phyloP scores from a whole-genome alignment of 495 filamentous ascomycete species.

The Thozetella sp. region DNA sequence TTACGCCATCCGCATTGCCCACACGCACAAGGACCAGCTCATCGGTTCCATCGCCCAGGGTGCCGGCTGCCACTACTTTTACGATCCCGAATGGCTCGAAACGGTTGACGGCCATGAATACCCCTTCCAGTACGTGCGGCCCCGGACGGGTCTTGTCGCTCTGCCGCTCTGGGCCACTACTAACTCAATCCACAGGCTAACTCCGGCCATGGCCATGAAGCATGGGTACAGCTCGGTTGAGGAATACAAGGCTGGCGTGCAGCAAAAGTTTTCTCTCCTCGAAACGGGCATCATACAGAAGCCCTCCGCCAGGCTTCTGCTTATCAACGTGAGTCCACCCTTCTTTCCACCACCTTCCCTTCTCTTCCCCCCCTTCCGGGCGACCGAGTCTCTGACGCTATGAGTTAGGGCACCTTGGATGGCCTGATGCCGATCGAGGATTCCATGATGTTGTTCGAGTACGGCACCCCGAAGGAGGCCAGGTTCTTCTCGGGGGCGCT shows the following conservation, averaged over 20 bases:
- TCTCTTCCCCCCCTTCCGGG: constrained; percentile 3
- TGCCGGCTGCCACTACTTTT: constrained; percentile 72
- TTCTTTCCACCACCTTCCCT: background rate
- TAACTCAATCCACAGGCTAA: constrained; percentile 56
- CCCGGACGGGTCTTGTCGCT: background rate
- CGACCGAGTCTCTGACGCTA: constrained; percentile 12
- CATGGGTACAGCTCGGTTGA: constrained; percentile 65
- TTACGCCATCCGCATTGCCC: constrained; percentile 74
- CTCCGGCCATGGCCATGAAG: constrained; percentile 68
- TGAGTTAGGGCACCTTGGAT: constrained; percentile 61
- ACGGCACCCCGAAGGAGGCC: constrained; percentile 74
- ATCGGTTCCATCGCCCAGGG: constrained; percentile 70
- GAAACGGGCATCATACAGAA: constrained; percentile 68
- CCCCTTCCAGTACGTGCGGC: constrained; percentile 63
- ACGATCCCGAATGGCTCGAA: constrained; percentile 64
- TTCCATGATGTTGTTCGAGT: constrained; percentile 66
- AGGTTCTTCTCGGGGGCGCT: constrained; percentile 60
- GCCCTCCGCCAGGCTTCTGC: constrained; percentile 62
- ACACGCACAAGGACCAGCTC: constrained; percentile 65
- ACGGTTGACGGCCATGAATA: constrained; percentile 76
- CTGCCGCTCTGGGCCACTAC: no score
- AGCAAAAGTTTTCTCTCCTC: constrained; percentile 73
- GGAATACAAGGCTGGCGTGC: constrained; percentile 60
- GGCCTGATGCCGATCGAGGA: constrained; percentile 81
- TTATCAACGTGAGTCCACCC: constrained; percentile 63